Evolutionary conservation across 331 rosid species (phyloP), one percentile per base, ranked within the genome.

Genomic region (Malus hybrid): DNA sequence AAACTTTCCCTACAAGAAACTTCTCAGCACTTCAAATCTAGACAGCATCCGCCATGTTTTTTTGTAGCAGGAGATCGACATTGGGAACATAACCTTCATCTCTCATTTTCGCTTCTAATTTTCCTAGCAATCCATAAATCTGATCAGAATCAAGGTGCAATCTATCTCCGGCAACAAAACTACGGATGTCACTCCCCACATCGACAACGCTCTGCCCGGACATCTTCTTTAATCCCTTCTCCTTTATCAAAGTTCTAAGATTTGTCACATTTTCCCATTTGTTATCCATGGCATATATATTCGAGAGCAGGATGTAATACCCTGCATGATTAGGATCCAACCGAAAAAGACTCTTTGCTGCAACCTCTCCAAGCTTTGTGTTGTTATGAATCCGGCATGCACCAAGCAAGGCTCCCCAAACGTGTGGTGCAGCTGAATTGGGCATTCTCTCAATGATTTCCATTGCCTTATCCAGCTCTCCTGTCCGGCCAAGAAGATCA

Each of bases 401-500:
- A 39, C 97, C 90, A 15, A 91, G 91, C 70, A 91, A 80, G 80
- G 97, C 93, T 61, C 92, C 93, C 97, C 93, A 90, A 67, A 89
- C 91, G 70, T 86, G 83, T 3, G 96, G 87, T 46, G 88, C 90
- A 63, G 80, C 78, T 65, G 83, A 71, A 24, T 78, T 68, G 8
- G 93, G 84, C 95, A 93, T 89, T 58, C 44, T 68, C 62, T 75
- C 78, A 75, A 90, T 83, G 55, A 89, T 56, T 29, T 89, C 81
- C 82, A 90, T 78, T 36, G 97, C 91, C 80, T 32, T 82, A 42
- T 93, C 90, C 74, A 93, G 80, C 79, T 87, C 93, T 74, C 98
- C 98, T 30, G 63, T 63, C 52, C 95, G 91, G 69, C 97, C 98
- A 46, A 93, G 94, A 87, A 93, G 98, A 82, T 93, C 96, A 70